Evolutionary conservation across 768 basidiomycete genomes (phyloP).

Genomic region (Tubosaeta sp.): DNA sequence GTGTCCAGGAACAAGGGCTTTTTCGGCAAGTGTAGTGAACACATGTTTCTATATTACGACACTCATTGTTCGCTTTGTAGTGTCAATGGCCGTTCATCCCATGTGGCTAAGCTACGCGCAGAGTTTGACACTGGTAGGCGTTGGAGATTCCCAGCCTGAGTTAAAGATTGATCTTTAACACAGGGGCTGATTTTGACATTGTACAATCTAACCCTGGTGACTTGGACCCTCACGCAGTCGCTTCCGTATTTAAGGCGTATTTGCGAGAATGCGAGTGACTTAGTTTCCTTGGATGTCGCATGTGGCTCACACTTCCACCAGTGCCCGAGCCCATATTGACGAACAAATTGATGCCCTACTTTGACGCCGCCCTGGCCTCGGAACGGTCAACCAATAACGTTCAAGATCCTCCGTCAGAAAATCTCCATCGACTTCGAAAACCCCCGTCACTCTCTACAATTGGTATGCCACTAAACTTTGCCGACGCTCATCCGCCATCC

Average conservation of each 20-base stretch:
- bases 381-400: slow-evolving; percentile 38
- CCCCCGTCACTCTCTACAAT: slow-evolving; percentile 79
- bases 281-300: neutral
- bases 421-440: slow-evolving; percentile 51
- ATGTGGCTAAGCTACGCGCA: slow-evolving; percentile 65
- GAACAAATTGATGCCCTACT: slow-evolving; percentile 60
- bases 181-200: slow-evolving; percentile 87
- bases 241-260: slow-evolving; percentile 89
- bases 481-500: slow-evolving; percentile 59
- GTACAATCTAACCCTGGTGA: slow-evolving; percentile 74
- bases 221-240: slow-evolving; percentile 91
- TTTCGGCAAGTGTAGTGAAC: slow-evolving; percentile 58
- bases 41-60: neutral
- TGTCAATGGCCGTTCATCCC: slow-evolving; percentile 78
- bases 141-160: neutral
- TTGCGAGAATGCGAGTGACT: slow-evolving; percentile 79
- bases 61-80: slow-evolving; percentile 37
- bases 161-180: slow-evolving; percentile 9
- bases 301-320: slow-evolving; percentile 29
- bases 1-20: slow-evolving; percentile 80
- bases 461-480: slow-evolving; percentile 60
- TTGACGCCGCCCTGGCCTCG: slow-evolving; percentile 69
- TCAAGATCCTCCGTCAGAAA: slow-evolving; percentile 34
- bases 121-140: slow-evolving; percentile 78
- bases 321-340: slow-evolving; percentile 89